Percentiles rank a stretch among this genome's conserved stretches.
Evolutionary conservation across 1,284 basidiomycete genomes (phyloP).

Genomic region (Ceratobasidium sp.): DNA sequence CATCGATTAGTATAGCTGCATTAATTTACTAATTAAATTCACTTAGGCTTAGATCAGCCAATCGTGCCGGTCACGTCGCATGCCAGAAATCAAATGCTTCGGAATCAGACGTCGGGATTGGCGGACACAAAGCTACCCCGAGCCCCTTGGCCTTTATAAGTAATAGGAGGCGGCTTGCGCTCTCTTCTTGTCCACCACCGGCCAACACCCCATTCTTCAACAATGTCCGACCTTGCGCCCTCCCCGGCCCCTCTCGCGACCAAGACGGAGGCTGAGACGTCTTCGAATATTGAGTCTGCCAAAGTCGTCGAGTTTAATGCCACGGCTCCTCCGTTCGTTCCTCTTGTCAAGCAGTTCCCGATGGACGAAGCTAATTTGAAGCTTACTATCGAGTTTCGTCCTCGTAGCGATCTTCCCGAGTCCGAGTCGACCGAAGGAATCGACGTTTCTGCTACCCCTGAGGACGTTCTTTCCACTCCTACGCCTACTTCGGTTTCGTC

Average conservation of each 20-base stretch:
- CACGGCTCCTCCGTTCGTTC: conserved; percentile 14
- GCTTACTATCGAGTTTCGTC: background rate
- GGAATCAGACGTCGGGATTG: too few relatives aligned
- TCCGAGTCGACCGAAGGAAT: conserved; percentile 9
- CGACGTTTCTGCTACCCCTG: background rate
- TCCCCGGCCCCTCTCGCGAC: background rate
- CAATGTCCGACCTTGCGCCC: conserved; percentile 11
- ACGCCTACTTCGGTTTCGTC: conserved; percentile 31
- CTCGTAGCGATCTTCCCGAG: background rate
- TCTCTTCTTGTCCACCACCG: background rate
- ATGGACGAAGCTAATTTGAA: background rate
- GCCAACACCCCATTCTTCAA: conserved; percentile 12
- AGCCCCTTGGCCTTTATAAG: conserved; percentile 18
- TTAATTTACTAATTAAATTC: too few relatives aligned
- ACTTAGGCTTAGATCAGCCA: too few relatives aligned
- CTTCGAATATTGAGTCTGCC: background rate
- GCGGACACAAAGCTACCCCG: background rate
- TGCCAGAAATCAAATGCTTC: background rate
- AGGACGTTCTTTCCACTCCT: conserved; percentile 25
- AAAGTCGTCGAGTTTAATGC: conserved; percentile 5
- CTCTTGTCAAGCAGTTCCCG: background rate
- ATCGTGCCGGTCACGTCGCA: background rate
- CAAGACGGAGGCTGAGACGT: too few relatives aligned
- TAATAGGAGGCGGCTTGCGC: conserved; percentile 13
- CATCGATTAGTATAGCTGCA: too few relatives aligned